Percentiles rank a stretch among this genome's conserved stretches.
phyloP scores from a whole-genome alignment of 768 basidiomycete species.

The Symmetrospora coprosmae region DNA sequence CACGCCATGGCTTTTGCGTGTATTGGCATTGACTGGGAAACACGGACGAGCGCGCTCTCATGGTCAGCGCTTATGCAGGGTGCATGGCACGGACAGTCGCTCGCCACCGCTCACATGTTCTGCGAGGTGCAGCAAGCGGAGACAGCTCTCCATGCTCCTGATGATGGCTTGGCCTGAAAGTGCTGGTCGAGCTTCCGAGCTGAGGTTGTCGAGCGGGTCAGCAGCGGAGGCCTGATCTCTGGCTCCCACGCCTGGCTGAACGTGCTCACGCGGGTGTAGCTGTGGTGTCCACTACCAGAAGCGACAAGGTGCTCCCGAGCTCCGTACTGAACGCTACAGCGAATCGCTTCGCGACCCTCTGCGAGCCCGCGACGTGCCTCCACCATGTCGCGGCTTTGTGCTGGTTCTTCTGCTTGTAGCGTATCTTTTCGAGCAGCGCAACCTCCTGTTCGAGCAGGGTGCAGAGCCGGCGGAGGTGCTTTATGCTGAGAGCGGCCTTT shows the following conservation, averaged over 20 bases:
- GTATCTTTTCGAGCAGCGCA: constrained; percentile 5
- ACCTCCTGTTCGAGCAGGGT: constrained; percentile 1
- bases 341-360: neutral
- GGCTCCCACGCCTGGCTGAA: neutral
- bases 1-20: constrained; percentile 2
- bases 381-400: constrained; percentile 13
- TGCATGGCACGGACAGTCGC: no score
- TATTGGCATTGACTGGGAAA: neutral
- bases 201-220: neutral
- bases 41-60: no score
- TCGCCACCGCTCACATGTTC: no score
- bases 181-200: neutral
- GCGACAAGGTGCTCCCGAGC: neutral
- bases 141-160: neutral
- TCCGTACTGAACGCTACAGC: neutral
- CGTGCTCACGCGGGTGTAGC: neutral
- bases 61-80: no score
- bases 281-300: neutral
- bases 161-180: neutral
- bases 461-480: constrained; percentile 3
- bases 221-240: neutral
- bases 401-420: constrained; percentile 22
- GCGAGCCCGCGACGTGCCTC: constrained; percentile 11
- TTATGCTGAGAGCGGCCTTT: no score
- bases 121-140: neutral